Percentiles rank a stretch among this genome's conserved stretches.
Conservation (phyloP, 768 basidiomycete species). For the Trametes cingulata region DNA sequence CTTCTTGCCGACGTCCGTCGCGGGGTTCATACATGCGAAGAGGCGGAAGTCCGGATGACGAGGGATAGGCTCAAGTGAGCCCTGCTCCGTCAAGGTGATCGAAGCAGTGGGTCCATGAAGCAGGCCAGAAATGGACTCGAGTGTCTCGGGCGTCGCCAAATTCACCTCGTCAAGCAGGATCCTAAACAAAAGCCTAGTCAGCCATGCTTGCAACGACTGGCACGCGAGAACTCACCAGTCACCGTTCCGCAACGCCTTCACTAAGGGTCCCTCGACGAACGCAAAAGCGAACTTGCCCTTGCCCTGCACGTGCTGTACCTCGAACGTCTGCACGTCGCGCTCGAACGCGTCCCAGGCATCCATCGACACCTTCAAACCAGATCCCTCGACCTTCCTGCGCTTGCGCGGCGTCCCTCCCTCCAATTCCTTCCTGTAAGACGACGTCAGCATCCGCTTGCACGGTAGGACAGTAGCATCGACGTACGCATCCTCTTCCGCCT, state of each 20-base stretch:
- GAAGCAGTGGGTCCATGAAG: constrained; percentile 85
- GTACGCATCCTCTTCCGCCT: constrained; percentile 29
- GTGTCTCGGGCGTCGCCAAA: constrained; percentile 88
- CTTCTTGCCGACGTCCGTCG: constrained; percentile 97
- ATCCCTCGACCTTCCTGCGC: constrained; percentile 61
- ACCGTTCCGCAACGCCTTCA: constrained; percentile 83
- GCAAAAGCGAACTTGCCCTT: constrained; percentile 91
- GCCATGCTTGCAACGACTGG: constrained; percentile 3
- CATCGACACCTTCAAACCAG: constrained; percentile 44
- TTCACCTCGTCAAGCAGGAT: constrained; percentile 96
- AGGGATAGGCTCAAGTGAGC: constrained; percentile 83
- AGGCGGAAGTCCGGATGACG: constrained; percentile 95
- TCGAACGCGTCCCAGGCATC: constrained; percentile 69
- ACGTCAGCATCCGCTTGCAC: background rate
- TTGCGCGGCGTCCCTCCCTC: constrained; percentile 60
- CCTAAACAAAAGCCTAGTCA: constrained; percentile 46
- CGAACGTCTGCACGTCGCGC: constrained; percentile 73
- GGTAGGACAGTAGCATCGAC: background rate
- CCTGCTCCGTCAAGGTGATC: constrained; percentile 91
- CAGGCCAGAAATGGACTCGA: constrained; percentile 89
- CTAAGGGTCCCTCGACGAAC: constrained; percentile 95
- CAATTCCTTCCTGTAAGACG: constrained; percentile 29
- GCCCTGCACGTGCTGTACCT: constrained; percentile 84
- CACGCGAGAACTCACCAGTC: constrained; percentile 67
- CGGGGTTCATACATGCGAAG: constrained; percentile 99